Percentiles rank a stretch among this genome's conserved stretches.
phyloP scores from a whole-genome alignment of 805 yeast species.

The Candida silvicultrix region DNA sequence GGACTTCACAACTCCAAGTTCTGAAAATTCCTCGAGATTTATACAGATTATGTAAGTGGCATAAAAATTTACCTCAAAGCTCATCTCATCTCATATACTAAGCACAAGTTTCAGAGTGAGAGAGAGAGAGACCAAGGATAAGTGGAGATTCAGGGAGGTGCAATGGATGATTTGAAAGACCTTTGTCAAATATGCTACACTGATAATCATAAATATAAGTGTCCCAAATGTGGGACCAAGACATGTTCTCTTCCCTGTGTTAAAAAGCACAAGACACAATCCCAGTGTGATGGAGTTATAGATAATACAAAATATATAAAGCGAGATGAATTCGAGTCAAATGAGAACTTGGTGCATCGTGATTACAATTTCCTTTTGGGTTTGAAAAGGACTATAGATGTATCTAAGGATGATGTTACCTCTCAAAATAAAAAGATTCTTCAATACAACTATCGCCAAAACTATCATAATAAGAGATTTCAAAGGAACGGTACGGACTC shows the following conservation, averaged over 20 bases:
- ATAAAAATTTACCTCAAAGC: not conserved
- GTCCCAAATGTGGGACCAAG: conserved; percentile 67
- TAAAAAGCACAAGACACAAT: conserved; percentile 55
- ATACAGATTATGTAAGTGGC: not conserved
- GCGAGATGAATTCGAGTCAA: conserved; percentile 36
- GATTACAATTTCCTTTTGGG: conserved; percentile 73
- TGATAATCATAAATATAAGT: conserved; percentile 52
- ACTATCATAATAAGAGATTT: conserved; percentile 19
- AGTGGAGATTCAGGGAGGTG: not conserved
- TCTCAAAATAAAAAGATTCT: conserved; percentile 39
- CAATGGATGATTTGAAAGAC: conserved; percentile 2
- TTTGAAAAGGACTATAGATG: conserved; percentile 52
- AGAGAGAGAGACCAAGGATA: not conserved
- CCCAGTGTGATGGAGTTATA: conserved; percentile 59
- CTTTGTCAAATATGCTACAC: conserved; percentile 42
- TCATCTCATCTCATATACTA: not conserved
- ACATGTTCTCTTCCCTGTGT: conserved; percentile 75
- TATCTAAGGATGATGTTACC: conserved; percentile 47
- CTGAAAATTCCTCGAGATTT: too few relatives aligned
- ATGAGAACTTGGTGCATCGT: conserved; percentile 45
- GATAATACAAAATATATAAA: conserved; percentile 56
- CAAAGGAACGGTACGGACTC: conserved; percentile 13
- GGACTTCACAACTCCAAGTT: not conserved
- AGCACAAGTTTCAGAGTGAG: not conserved
- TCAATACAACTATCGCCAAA: conserved; percentile 21